Percentiles rank a stretch among this genome's conserved stretches.
phyloP scores from a whole-genome alignment of 2,329 filamentous ascomycete genomes.

The Penicillium sp. region DNA sequence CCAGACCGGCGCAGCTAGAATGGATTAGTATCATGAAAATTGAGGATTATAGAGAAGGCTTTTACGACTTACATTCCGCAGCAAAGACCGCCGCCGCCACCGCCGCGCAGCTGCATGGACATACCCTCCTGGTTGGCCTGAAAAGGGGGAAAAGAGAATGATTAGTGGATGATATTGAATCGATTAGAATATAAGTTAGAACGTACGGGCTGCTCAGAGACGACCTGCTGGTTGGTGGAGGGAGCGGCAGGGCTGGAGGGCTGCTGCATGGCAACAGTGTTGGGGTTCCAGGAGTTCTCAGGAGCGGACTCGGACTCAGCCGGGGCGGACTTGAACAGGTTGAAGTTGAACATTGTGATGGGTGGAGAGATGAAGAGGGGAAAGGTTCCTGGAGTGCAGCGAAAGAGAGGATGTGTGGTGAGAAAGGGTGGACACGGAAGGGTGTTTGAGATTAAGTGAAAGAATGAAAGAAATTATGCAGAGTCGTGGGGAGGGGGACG shows the following conservation, averaged over 20 bases:
- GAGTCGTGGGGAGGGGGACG: background rate
- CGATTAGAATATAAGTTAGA: background rate
- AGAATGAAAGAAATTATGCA: background rate
- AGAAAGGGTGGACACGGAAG: background rate
- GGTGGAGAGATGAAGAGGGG: background rate
- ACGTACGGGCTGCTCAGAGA: conserved; percentile 37
- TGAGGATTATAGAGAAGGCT: background rate
- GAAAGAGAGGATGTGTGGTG: background rate
- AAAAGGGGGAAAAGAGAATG: background rate
- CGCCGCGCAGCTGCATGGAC: conserved; percentile 38
- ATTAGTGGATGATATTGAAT: conserved; percentile 5
- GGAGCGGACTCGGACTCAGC: conserved; percentile 24
- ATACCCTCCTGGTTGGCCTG: conserved; percentile 33
- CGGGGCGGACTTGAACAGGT: conserved; percentile 37
- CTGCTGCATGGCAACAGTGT: conserved; percentile 38
- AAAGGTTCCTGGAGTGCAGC: background rate
- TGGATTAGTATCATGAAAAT: conserved; percentile 7
- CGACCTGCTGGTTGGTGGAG: conserved; percentile 27
- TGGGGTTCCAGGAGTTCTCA: conserved; percentile 34
- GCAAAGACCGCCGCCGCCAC: conserved; percentile 36
- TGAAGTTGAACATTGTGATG: conserved; percentile 35
- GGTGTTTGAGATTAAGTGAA: conserved; percentile 1
- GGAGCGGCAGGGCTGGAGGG: conserved; percentile 36
- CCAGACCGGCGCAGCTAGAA: conserved; percentile 37
- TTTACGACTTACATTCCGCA: conserved; percentile 37